A percentile compares a stretch with the other conserved stretches of the same genome.
phyloP scores from a whole-genome alignment of 176 grass and related monocot species.

The Dactylis glomerata region DNA sequence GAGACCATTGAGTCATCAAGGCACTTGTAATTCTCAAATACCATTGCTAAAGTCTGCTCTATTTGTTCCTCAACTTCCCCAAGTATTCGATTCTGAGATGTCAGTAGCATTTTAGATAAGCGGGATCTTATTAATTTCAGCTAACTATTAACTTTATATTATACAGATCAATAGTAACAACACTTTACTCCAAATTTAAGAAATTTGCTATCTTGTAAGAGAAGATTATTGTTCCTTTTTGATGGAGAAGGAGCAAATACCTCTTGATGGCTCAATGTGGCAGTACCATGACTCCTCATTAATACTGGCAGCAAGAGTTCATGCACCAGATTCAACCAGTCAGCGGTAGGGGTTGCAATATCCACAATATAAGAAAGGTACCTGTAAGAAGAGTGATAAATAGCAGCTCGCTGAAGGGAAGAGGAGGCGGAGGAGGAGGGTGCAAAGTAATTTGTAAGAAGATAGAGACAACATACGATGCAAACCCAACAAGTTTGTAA shows the following conservation, averaged over 20 bases:
- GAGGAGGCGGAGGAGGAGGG: neutral
- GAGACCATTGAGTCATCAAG: slow-evolving; percentile 75
- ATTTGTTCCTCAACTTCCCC: slow-evolving; percentile 91
- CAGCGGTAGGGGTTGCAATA: slow-evolving; percentile 88
- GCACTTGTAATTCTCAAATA: slow-evolving; percentile 97
- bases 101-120: slow-evolving; percentile 1
- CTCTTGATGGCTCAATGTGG: slow-evolving; percentile 93
- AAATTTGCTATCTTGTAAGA: slow-evolving; percentile 1
- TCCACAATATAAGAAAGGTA: slow-evolving; percentile 99
- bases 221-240: neutral
- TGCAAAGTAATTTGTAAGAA: neutral
- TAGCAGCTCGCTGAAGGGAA: slow-evolving; percentile 11
- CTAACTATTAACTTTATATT: slow-evolving; percentile 10
- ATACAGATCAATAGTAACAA: neutral
- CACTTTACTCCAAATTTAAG: neutral
- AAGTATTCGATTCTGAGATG: slow-evolving; percentile 83
- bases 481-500: neutral
- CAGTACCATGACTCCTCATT: slow-evolving; percentile 67
- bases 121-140: slow-evolving; percentile 12
- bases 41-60: slow-evolving; percentile 76
- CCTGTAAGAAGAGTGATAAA: slow-evolving; percentile 39
- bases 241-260: slow-evolving; percentile 38
- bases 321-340: slow-evolving; percentile 81
- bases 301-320: slow-evolving; percentile 87
- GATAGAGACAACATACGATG: neutral